Evolutionary conservation across 176 grass and related monocot genomes (phyloP).

Genomic region (Guadua angustifolia): DNA sequence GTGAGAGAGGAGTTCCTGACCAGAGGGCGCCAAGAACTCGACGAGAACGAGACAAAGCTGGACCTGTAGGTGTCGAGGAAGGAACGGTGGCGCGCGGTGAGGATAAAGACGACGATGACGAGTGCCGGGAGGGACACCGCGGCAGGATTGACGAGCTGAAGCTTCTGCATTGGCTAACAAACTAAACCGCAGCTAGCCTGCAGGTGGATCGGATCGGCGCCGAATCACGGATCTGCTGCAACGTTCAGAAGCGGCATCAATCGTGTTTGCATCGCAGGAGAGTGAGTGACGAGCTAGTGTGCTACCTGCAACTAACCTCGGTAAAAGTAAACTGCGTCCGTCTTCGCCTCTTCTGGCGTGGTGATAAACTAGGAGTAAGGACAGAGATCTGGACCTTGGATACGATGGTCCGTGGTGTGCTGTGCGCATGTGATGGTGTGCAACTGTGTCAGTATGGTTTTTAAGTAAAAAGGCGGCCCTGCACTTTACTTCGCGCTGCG

Average conservation of each 20-base stretch:
- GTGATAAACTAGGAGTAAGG: background rate
- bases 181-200: background rate
- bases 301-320: background rate
- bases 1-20: background rate
- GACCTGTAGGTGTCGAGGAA: conserved; percentile 24
- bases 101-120: conserved; percentile 33
- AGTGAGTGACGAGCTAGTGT: background rate
- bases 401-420: background rate
- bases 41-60: background rate
- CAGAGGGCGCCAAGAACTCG: background rate
- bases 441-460: background rate
- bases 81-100: background rate
- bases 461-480: background rate
- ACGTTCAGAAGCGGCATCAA: background rate
- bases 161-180: conserved; percentile 34
- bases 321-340: background rate
- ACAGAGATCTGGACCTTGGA: background rate
- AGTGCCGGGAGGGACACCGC: conserved; percentile 30
- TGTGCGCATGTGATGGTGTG: conserved; percentile 2
- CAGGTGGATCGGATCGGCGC: background rate
- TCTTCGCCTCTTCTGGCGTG: background rate
- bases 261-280: background rate
- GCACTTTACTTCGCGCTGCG: background rate
- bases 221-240: background rate
- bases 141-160: conserved; percentile 30